Evolutionary conservation across 116 monocot genomes (phyloP).

Genomic region (Dioscorea cayenensis): DNA sequence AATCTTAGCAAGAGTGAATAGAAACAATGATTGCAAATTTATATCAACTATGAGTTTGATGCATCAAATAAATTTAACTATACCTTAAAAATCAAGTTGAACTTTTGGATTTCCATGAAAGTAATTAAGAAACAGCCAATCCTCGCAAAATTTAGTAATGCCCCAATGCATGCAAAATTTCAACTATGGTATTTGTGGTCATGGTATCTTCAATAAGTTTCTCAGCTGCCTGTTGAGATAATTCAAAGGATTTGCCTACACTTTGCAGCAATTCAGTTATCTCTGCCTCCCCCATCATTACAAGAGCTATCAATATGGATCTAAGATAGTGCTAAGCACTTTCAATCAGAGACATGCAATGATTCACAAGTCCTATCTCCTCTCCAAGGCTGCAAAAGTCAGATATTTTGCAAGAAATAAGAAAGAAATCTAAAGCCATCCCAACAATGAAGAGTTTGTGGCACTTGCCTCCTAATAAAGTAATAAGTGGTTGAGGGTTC

Average conservation of each 20-base stretch:
- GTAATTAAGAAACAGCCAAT: constrained; percentile 1
- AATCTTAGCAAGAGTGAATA: too few relatives aligned
- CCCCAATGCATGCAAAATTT: constrained; percentile 53
- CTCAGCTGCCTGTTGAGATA: constrained; percentile 59
- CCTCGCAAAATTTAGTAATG: constrained; percentile 35
- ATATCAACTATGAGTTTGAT: not conserved
- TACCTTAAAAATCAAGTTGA: not conserved
- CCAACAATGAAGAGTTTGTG: too few relatives aligned
- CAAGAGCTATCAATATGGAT: constrained; percentile 40
- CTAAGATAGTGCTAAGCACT: constrained; percentile 47
- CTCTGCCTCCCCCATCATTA: constrained; percentile 62
- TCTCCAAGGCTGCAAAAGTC: constrained; percentile 67
- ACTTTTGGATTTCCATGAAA: constrained; percentile 38
- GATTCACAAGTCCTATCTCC: constrained; percentile 80
- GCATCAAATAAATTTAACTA: not conserved
- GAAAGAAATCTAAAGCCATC: not conserved
- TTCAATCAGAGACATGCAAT: constrained; percentile 49
- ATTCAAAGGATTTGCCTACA: constrained; percentile 41
- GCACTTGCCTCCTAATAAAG: too few relatives aligned
- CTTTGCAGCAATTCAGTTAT: constrained; percentile 56
- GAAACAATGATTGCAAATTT: too few relatives aligned
- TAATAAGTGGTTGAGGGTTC: too few relatives aligned
- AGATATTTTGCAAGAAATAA: not conserved
- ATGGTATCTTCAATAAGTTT: constrained; percentile 76
- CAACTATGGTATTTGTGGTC: constrained; percentile 46